Conservation (phyloP, 495 filamentous ascomycete genomes). For the Staphylotrichum tortipilum region DNA sequence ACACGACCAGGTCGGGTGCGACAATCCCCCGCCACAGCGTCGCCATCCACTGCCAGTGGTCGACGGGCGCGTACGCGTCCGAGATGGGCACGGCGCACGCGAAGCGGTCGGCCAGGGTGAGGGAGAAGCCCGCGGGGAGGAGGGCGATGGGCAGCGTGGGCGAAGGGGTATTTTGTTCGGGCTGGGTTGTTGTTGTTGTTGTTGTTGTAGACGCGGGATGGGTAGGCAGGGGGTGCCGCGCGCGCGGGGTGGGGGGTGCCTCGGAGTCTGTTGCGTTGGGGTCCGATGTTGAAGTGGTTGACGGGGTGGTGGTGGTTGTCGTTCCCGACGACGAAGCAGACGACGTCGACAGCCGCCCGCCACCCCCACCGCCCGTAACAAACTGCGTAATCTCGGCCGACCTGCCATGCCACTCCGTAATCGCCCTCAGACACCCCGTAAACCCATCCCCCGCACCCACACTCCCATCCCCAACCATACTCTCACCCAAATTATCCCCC, state of each 20-base stretch:
- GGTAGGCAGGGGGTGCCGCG: background rate
- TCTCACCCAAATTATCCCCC: slow-evolving; percentile 1
- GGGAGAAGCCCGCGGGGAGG: slow-evolving; percentile 59
- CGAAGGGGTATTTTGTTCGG: no score
- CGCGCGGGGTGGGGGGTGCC: background rate
- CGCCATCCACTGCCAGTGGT: slow-evolving; percentile 99
- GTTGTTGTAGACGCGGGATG: background rate
- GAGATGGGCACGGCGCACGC: slow-evolving; percentile 61
- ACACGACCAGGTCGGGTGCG: slow-evolving; percentile 81
- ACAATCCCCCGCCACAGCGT: slow-evolving; percentile 85
- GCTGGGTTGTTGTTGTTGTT: background rate
- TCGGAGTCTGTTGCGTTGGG: background rate
- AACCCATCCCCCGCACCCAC: slow-evolving; percentile 20
- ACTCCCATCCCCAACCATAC: background rate
- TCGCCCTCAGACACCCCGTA: slow-evolving; percentile 59
- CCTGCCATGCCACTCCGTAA: slow-evolving; percentile 61
- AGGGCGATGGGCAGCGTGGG: slow-evolving; percentile 55
- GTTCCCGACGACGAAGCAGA: background rate
- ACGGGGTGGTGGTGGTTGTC: background rate
- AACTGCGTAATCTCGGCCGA: slow-evolving; percentile 57
- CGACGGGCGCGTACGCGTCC: slow-evolving; percentile 69
- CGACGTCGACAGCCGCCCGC: background rate
- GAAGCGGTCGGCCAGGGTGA: slow-evolving; percentile 67
- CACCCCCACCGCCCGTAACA: slow-evolving; percentile 37
- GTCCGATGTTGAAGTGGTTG: background rate